Evolutionary conservation across 2,329 filamentous ascomycete genomes (phyloP).

Genomic region (Ophiocordyceps camponoti-rufipedis): DNA sequence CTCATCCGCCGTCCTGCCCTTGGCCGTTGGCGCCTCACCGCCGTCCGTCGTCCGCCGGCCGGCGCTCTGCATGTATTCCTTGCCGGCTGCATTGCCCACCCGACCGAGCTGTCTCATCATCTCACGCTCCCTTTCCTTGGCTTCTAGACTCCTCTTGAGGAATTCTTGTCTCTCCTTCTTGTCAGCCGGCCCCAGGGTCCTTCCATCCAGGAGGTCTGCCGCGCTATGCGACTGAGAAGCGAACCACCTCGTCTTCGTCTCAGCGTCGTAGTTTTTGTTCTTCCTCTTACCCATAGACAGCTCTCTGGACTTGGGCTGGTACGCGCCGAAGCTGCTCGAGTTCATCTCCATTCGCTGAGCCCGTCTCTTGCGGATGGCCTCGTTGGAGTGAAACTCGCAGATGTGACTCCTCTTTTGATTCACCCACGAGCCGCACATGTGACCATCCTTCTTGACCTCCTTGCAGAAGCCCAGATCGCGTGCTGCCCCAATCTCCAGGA

Average conservation of each 20-base stretch:
- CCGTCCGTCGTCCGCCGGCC: slow-evolving; percentile 6
- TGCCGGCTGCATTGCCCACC: slow-evolving; percentile 46
- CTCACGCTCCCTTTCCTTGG: slow-evolving; percentile 53
- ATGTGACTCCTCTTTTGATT: slow-evolving; percentile 76
- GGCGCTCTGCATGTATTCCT: slow-evolving; percentile 46
- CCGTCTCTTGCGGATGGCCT: slow-evolving; percentile 51
- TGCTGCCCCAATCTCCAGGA: slow-evolving; percentile 74
- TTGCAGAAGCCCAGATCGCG: slow-evolving; percentile 83
- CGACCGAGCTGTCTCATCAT: slow-evolving; percentile 49
- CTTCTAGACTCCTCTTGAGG: slow-evolving; percentile 43
- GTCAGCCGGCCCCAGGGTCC: slow-evolving; percentile 36
- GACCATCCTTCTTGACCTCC: slow-evolving; percentile 66
- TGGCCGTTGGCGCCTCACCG: slow-evolving; percentile 3
- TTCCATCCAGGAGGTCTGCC: slow-evolving; percentile 46
- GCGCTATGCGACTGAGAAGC: slow-evolving; percentile 32
- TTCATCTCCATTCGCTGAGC: slow-evolving; percentile 64
- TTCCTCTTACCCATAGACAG: slow-evolving; percentile 4
- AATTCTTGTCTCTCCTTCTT: slow-evolving; percentile 46
- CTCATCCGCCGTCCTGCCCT: slow-evolving; percentile 4
- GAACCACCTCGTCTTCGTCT: slow-evolving; percentile 39
- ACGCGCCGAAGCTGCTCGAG: slow-evolving; percentile 33
- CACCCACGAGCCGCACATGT: slow-evolving; percentile 66
- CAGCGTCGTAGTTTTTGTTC: slow-evolving; percentile 33
- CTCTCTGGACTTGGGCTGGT: slow-evolving; percentile 10
- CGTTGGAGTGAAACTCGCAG: slow-evolving; percentile 83